These are phyloP conservation scores for Elsinoe fawcettii DNA, from an alignment of 2,329 filamentous ascomycete species.

Conservation along the genomic window DNA sequence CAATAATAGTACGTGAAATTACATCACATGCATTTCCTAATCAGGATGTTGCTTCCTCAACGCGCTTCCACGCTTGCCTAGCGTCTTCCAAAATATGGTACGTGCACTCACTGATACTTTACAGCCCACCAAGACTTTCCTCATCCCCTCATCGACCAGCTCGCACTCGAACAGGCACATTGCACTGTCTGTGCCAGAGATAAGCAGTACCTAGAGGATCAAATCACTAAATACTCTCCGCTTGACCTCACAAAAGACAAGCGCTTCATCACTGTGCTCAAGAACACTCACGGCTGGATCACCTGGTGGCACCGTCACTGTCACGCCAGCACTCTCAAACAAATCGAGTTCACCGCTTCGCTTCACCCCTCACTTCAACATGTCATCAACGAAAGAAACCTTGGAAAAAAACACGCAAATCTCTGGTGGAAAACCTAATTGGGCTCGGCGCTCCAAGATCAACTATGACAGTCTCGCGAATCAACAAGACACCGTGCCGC, in stretches of 20 bases:
- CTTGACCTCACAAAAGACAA: not conserved
- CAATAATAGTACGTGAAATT: not conserved
- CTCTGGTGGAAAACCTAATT: no score
- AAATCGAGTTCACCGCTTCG: no score
- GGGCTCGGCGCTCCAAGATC: conserved; percentile 24
- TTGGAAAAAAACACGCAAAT: no score
- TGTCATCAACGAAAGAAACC: not conserved
- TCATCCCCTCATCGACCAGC: not conserved
- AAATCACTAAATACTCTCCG: not conserved
- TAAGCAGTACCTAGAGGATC: not conserved
- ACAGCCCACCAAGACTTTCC: not conserved
- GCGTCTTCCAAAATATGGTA: not conserved
- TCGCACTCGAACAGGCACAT: not conserved
- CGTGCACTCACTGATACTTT: not conserved
- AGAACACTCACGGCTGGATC: not conserved
- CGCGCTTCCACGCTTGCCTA: not conserved
- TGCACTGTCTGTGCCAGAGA: not conserved
- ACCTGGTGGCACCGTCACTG: not conserved
- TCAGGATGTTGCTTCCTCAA: not conserved
- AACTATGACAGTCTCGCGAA: conserved; percentile 23
- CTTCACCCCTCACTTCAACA: not conserved
- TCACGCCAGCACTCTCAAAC: not conserved
- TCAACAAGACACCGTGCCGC: conserved; percentile 9
- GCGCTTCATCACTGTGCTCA: not conserved
- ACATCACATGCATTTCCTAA: not conserved